Evolutionary conservation across 2,329 filamentous ascomycete species (phyloP), one percentile per base, ranked within the genome.

Genomic region (Neopestalotiopsis sp.): DNA sequence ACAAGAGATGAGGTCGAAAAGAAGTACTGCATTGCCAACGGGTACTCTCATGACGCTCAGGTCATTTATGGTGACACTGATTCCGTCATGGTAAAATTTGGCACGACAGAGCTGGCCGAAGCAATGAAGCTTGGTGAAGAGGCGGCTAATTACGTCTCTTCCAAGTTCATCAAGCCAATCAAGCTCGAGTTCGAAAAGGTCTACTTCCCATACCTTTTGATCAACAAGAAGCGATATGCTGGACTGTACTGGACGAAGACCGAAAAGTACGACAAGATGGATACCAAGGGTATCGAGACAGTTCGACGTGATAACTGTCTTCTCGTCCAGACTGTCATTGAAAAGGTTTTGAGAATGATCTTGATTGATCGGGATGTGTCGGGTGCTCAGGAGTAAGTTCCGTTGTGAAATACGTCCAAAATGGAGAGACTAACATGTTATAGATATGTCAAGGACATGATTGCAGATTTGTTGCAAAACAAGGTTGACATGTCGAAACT

Each of bases 141-240:
- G 79, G 96, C 96, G 12, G 93, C 96, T 0, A 86, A 91, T 24
- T 97, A 86, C 74, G 96, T 99, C 56, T 98, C 96, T 4, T 88
- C 89, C 60, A 97, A 98, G 79, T 99, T 99, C 78, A 85, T 95
- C 79, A 97, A 96, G 78, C 96, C 96, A 4, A 99, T 99, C 86
- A 99, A 98, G 83, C 89, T 99, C 40, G 96, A 99, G 80, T 99
- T 99, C 81, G 96, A 99, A 81, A 99, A 99, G 82, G 95, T 99
- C 1, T 99, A 99, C 82, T 99, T 93, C 79, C 96, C 96, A 0
- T 99, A 99, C 78, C 87, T 99, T 42, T 87, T 99, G 65, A 99
- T 99, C 90, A 99, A 99, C 90, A 99, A 99, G 86, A 99, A 99
- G 85, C 92, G 96, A 72, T 99, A 99, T 77, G 96, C 96, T 9